phyloP scores from a whole-genome alignment of 345 rosid genomes.

The Pistacia vera region DNA sequence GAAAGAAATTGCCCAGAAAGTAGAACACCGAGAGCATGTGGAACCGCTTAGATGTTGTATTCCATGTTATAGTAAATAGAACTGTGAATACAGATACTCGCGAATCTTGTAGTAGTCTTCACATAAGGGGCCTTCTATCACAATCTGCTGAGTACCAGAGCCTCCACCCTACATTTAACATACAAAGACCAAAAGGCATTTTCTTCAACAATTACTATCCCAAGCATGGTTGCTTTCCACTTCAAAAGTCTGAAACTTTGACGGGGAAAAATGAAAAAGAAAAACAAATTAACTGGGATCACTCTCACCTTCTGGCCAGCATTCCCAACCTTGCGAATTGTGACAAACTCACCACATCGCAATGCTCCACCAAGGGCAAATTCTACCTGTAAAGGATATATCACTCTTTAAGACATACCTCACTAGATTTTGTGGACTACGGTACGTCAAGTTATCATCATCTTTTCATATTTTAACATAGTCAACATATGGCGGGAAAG shows the following conservation, averaged over 20 bases:
- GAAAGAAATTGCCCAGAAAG: neutral
- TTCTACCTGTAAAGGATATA: slow-evolving; percentile 58
- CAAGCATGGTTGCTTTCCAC: neutral
- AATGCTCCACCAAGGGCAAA: slow-evolving; percentile 92
- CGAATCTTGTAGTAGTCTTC: slow-evolving; percentile 93
- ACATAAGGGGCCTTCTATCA: slow-evolving; percentile 91
- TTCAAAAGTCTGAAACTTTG: neutral
- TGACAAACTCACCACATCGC: slow-evolving; percentile 89
- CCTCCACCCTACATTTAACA: slow-evolving; percentile 61
- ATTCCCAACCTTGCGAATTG: slow-evolving; percentile 79
- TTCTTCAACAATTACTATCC: neutral
- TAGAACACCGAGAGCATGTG: neutral
- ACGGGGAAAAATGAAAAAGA: neutral
- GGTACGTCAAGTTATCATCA: neutral
- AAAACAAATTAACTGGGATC: neutral
- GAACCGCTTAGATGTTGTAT: neutral
- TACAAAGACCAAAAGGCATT: neutral
- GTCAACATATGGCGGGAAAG: neutral
- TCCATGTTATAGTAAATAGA: slow-evolving; percentile 62
- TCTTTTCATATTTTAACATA: neutral
- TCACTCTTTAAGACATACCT: neutral
- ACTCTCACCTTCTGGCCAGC: slow-evolving; percentile 76
- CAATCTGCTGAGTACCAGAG: slow-evolving; percentile 82
- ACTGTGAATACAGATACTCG: slow-evolving; percentile 85
- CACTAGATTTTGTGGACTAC: neutral